Evolutionary conservation across 2,329 filamentous ascomycete genomes (phyloP).

Genomic region (Phyllosticta citribraziliensis): DNA sequence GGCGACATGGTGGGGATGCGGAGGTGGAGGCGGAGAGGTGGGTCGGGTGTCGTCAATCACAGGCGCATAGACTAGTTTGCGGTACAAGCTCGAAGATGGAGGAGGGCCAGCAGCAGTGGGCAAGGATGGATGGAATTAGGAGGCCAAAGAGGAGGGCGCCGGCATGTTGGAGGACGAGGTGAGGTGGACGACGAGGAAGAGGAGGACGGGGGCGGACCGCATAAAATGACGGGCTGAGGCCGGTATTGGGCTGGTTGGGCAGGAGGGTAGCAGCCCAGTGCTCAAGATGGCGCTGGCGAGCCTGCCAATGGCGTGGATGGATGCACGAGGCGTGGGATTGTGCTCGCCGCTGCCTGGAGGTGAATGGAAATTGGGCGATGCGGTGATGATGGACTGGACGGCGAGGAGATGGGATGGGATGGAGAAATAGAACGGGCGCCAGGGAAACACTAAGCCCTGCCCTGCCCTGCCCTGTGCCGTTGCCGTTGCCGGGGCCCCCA

Average conservation of each 20-base stretch:
- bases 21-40: not conserved
- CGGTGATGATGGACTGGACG: not conserved
- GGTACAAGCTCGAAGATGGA: not conserved
- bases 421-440: not conserved
- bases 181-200: not conserved
- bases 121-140: not conserved
- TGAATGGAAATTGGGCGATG: not conserved
- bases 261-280: not conserved
- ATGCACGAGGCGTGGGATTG: not conserved
- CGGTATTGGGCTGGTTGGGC: not conserved
- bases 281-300: not conserved
- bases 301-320: not conserved
- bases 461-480: not conserved
- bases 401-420: not conserved
- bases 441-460: not conserved
- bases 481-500: not conserved
- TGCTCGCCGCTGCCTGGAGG: not conserved
- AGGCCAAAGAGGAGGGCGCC: not conserved
- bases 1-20: not conserved
- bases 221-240: not conserved
- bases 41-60: slow-evolving; percentile 6
- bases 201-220: not conserved
- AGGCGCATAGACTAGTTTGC: not conserved
- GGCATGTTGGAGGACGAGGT: not conserved
- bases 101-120: not conserved